Percentiles rank a stretch among this genome's conserved stretches.
These are phyloP conservation scores for Nitzschia inconspicua DNA, from an alignment of 108 stramenopile species.

Conservation along the genomic window DNA sequence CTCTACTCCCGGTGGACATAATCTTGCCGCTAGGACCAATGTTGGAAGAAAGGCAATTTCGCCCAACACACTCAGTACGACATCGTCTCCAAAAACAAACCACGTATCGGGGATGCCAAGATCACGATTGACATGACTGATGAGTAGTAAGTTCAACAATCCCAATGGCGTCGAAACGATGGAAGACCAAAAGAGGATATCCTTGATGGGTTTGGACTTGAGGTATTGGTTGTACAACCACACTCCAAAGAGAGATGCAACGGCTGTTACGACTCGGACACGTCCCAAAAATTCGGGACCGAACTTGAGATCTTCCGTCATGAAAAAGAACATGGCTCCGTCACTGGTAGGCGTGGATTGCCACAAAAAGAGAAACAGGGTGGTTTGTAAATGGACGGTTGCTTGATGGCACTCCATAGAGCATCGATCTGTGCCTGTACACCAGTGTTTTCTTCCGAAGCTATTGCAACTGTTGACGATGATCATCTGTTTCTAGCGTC, in stretches of 20 bases:
- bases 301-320: slow-evolving; percentile 89
- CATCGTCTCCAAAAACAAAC: slow-evolving; percentile 93
- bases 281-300: slow-evolving; percentile 92
- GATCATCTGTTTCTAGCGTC: not conserved
- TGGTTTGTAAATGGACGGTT: slow-evolving; percentile 87
- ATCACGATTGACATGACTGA: slow-evolving; percentile 79
- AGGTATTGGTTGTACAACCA: slow-evolving; percentile 64
- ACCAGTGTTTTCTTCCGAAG: not conserved
- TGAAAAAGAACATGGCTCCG: slow-evolving; percentile 91
- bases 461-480: not conserved
- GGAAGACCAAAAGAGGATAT: slow-evolving; percentile 83
- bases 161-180: slow-evolving; percentile 73
- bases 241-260: slow-evolving; percentile 84
- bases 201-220: slow-evolving; percentile 63
- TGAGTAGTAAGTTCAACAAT: slow-evolving; percentile 74
- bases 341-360: slow-evolving; percentile 92
- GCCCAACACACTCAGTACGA: slow-evolving; percentile 79
- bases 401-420: slow-evolving; percentile 76
- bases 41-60: slow-evolving; percentile 94
- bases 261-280: slow-evolving; percentile 80
- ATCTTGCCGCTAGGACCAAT: slow-evolving; percentile 86
- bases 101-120: slow-evolving; percentile 89
- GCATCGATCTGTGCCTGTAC: slow-evolving; percentile 61
- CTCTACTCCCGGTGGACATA: slow-evolving; percentile 94
- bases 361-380: slow-evolving; percentile 93